Percentiles rank a stretch among this genome's conserved stretches.
These are phyloP conservation scores for Anthostomella pinea DNA, from an alignment of 2,329 filamentous ascomycete genomes.

Conservation along the genomic window DNA sequence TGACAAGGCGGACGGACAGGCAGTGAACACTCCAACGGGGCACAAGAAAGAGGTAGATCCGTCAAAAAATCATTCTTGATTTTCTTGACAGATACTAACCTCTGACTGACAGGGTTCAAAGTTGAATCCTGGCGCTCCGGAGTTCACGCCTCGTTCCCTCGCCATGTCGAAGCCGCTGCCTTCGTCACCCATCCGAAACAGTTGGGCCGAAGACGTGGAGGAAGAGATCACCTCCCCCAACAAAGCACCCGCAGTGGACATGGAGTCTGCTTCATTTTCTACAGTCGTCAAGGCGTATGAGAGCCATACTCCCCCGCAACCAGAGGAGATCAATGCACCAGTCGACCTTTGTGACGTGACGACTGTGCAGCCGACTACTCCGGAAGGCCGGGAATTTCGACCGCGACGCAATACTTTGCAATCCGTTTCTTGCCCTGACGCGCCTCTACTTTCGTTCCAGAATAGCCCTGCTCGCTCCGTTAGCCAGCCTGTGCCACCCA, in stretches of 20 bases:
- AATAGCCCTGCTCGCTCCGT: constrained; percentile 25
- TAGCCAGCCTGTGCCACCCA: constrained; percentile 24
- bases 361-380: constrained; percentile 4
- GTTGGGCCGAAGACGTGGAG: constrained; percentile 31
- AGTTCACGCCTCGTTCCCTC: constrained; percentile 49
- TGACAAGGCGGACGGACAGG: constrained; percentile 25
- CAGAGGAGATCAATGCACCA: constrained; percentile 16
- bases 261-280: constrained; percentile 17
- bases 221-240: constrained; percentile 13
- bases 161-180: constrained; percentile 16
- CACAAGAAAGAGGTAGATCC: constrained; percentile 51
- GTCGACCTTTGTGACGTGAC: constrained; percentile 11
- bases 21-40: constrained; percentile 33
- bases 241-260: constrained; percentile 7
- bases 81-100: constrained; percentile 44
- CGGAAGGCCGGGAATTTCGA: constrained; percentile 14
- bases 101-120: constrained; percentile 45
- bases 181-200: constrained; percentile 20
- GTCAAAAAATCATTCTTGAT: constrained; percentile 37
- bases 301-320: constrained; percentile 8
- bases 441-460: constrained; percentile 15
- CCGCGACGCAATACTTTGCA: constrained; percentile 29
- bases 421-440: constrained; percentile 26
- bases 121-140: constrained; percentile 54
- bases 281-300: constrained; percentile 14